Conservation (phyloP, 805 yeast species). For the Torulaspora indica region DNA sequence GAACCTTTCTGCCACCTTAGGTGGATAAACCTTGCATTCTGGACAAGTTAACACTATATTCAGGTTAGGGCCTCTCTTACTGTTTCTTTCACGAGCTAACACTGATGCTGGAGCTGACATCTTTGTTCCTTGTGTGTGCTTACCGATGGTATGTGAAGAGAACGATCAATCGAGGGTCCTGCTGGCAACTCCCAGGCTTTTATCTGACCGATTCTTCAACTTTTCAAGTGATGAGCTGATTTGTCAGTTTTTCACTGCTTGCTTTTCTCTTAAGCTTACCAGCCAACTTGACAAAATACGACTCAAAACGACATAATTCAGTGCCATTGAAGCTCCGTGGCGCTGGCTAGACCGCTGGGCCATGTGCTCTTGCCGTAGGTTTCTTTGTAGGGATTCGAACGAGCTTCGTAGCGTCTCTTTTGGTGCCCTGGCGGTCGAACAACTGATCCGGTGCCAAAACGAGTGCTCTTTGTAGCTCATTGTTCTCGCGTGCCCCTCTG, state of each 20-base stretch:
- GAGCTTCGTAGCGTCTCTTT: neutral
- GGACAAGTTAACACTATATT: conserved; percentile 91
- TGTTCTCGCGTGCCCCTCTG: too few species aligned
- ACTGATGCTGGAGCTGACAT: conserved; percentile 22
- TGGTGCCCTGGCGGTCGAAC: neutral
- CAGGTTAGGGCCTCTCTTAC: conserved; percentile 64
- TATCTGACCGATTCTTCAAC: neutral
- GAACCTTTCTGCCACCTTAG: conserved; percentile 89
- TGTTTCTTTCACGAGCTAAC: conserved; percentile 19
- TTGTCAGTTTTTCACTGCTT: conserved; percentile 6
- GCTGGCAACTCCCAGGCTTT: conserved; percentile 1
- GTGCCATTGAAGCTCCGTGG: neutral
- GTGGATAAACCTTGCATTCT: conserved; percentile 93
- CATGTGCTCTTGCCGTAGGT: neutral
- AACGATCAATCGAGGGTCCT: neutral
- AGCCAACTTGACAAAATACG: neutral
- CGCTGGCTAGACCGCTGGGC: neutral
- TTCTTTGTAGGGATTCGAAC: neutral
- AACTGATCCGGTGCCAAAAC: too few species aligned
- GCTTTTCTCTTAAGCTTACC: neutral
- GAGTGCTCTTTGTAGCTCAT: too few species aligned
- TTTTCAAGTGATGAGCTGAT: neutral
- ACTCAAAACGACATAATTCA: neutral
- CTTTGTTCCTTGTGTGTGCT: conserved; percentile 2
- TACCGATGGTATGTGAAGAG: conserved; percentile 1